Evolutionary conservation across 2,329 filamentous ascomycete genomes (phyloP), one percentile per base, ranked within the genome.

Genomic region (Colletotrichum scovillei): DNA sequence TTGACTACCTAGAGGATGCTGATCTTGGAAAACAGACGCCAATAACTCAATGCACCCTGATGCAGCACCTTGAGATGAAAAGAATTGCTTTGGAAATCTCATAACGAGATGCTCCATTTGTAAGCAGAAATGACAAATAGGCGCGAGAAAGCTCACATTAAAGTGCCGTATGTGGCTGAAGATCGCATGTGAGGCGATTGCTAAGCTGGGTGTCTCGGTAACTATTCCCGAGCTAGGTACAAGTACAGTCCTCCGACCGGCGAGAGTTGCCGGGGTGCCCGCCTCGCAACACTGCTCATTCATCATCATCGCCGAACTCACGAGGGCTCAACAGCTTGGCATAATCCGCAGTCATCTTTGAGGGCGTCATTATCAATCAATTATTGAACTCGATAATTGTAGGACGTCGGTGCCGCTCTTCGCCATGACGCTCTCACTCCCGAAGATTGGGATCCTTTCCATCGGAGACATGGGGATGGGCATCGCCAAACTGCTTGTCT

Each of bases 401-500:
- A 42, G 57, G 6, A 32, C 19, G 2, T 32, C 9, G 55, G 28
- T 26, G 11, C 14, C 7, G n/a, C 26, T 30, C 7, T 16, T n/a
- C 38, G 32, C 3, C 55, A 66, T 70, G 67, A 32, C 67, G n/a
- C 53, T 70, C 55, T 55, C 67, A 7, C 55, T 70, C 12, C 67
- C 67, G 8, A 85, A 82, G 72, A 80, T 89, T 55, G 87, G 85
- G 66, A 84, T 89, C 69, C 77, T 89, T 74, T 89, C 88, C 46
- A 83, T 89, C 68, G 88, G 88, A 5, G 87, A 89, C 75, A 89
- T 89, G 88, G 88, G 88, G 65, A 80, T 84, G 72, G 87, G 87
- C 53, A 85, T 89, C 53, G 87, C 87, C 69, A 84, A 81, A 70
- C 77, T 88, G 12, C 82, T 89, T 11, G 78, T 84, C 46, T 84